Evolutionary conservation across 2,329 filamentous ascomycete genomes (phyloP).

Genomic region (Penicillium sp.): DNA sequence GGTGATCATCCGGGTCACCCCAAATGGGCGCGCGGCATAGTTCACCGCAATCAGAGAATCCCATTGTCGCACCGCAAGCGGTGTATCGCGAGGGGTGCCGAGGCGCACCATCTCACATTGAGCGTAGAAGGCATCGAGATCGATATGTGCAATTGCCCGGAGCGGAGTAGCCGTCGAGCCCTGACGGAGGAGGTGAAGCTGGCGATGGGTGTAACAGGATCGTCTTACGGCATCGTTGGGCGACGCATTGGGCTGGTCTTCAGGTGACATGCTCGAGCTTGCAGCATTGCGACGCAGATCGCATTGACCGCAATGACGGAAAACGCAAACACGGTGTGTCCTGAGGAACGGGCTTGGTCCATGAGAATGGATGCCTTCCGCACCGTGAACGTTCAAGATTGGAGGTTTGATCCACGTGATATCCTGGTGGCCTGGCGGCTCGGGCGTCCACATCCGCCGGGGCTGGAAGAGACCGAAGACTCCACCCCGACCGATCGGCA

Average conservation of each 20-base stretch:
- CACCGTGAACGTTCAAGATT: no score
- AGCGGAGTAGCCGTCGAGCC: conserved; percentile 69
- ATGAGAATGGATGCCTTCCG: no score
- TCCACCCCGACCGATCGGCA: not conserved
- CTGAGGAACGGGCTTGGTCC: no score
- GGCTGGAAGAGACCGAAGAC: no score
- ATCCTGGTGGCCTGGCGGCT: no score
- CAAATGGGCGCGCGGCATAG: conserved; percentile 78
- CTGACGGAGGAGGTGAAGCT: conserved; percentile 68
- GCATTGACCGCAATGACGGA: not conserved
- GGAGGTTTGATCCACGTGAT: no score
- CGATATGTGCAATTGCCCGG: conserved; percentile 82
- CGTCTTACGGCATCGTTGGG: conserved; percentile 25
- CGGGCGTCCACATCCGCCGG: no score
- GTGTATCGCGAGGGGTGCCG: conserved; percentile 64
- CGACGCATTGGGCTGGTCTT: conserved; percentile 20
- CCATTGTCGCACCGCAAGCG: conserved; percentile 93
- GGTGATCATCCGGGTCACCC: conserved; percentile 72
- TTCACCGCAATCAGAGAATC: conserved; percentile 94
- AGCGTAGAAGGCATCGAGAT: conserved; percentile 95
- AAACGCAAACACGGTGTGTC: no score
- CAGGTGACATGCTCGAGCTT: conserved; percentile 49
- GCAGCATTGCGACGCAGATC: conserved; percentile 14
- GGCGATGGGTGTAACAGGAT: conserved; percentile 79
- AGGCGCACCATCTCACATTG: conserved; percentile 93